Conservation (phyloP, 2,329 filamentous ascomycete species). For the Microdochium bolleyi region DNA sequence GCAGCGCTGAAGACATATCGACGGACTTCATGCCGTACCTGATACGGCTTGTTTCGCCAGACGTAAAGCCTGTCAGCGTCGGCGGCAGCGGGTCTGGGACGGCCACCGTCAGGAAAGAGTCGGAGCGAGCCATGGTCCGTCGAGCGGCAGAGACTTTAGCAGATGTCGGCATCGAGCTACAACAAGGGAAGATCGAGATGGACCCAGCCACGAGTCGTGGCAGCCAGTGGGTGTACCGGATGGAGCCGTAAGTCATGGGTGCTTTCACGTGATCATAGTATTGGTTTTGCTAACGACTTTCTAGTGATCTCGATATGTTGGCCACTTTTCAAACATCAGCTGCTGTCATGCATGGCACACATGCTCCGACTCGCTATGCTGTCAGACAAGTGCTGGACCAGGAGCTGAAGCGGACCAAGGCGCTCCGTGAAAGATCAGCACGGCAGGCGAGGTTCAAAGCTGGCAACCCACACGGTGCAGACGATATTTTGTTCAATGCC, state of each 20-base stretch:
- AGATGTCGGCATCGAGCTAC: slow-evolving; percentile 74
- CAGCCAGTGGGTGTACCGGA: slow-evolving; percentile 77
- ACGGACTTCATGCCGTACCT: slow-evolving; percentile 81
- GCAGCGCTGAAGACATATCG: slow-evolving; percentile 68
- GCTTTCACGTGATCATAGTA: slow-evolving; percentile 3
- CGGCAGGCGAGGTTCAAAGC: slow-evolving; percentile 57
- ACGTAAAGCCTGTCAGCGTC: slow-evolving; percentile 85
- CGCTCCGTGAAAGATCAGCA: slow-evolving; percentile 56
- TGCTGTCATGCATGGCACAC: slow-evolving; percentile 43
- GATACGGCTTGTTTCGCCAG: slow-evolving; percentile 74
- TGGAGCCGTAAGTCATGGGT: slow-evolving; percentile 71
- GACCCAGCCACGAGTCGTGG: slow-evolving; percentile 52
- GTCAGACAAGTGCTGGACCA: slow-evolving; percentile 90
- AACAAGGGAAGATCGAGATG: slow-evolving; percentile 70
- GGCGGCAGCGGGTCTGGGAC: slow-evolving; percentile 58
- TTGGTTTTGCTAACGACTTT: background rate
- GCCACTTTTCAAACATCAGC: slow-evolving; percentile 64
- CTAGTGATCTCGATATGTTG: slow-evolving; percentile 66
- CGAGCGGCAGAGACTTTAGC: slow-evolving; percentile 74
- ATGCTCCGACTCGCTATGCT: slow-evolving; percentile 77
- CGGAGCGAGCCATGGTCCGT: slow-evolving; percentile 72
- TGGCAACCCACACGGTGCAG: slow-evolving; percentile 25
- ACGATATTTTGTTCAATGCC: slow-evolving; percentile 20
- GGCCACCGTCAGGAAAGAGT: slow-evolving; percentile 82
- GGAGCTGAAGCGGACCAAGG: slow-evolving; percentile 70